Evolutionary conservation across 495 filamentous ascomycete species (phyloP).

Genomic region (Penicillium ochrochloron): DNA sequence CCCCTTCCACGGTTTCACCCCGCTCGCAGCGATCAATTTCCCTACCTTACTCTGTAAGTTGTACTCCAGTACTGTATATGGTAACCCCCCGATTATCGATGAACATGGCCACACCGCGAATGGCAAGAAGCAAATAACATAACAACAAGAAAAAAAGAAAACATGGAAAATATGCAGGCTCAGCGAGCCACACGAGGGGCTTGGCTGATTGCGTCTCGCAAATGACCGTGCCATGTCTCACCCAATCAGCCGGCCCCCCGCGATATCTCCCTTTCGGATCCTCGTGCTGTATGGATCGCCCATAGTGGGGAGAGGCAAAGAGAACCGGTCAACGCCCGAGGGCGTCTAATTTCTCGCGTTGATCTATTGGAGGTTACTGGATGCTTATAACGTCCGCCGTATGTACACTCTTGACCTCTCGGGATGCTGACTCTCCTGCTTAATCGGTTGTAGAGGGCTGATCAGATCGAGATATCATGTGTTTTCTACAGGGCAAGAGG

Average conservation of each 20-base stretch:
- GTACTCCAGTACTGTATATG: background rate
- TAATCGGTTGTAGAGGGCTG: background rate
- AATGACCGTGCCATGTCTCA: slow-evolving; percentile 27
- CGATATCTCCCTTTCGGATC: slow-evolving; percentile 24
- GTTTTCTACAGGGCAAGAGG: background rate
- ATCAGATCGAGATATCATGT: background rate
- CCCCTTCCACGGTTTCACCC: slow-evolving; percentile 8
- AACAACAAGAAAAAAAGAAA: slow-evolving; percentile 6
- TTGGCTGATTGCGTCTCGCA: slow-evolving; percentile 24
- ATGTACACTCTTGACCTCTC: background rate
- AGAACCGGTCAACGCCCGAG: slow-evolving; percentile 22
- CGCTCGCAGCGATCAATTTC: slow-evolving; percentile 11
- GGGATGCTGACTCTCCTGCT: background rate
- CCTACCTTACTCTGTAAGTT: background rate
- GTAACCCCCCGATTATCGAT: slow-evolving; percentile 1
- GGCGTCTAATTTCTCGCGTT: slow-evolving; percentile 11
- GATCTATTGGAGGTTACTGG: background rate
- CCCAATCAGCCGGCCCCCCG: slow-evolving; percentile 27
- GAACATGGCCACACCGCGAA: background rate
- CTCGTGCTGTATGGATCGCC: slow-evolving; percentile 30
- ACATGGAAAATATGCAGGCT: slow-evolving; percentile 1
- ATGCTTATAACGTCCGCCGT: background rate
- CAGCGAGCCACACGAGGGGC: slow-evolving; percentile 30
- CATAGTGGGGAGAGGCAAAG: slow-evolving; percentile 11
- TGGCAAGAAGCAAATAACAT: background rate